A percentile compares a stretch with the other conserved stretches of the same genome.
Evolutionary conservation across 192 early-diverging fungal genomes (phyloP).

Genomic region (Spizellomyces sp.): DNA sequence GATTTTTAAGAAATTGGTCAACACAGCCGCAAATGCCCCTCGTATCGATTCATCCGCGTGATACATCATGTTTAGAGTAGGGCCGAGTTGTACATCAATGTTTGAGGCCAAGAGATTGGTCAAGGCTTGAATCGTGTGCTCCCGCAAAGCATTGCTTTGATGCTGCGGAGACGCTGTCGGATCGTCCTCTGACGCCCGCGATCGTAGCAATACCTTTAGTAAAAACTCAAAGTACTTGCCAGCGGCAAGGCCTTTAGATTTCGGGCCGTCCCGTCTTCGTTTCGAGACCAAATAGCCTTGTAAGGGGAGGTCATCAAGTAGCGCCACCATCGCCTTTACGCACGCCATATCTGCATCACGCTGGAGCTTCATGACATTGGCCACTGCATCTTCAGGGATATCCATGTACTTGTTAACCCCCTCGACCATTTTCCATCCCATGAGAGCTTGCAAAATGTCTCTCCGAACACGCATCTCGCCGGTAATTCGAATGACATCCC

Average conservation of each 20-base stretch:
- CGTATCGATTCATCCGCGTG: conserved; percentile 89
- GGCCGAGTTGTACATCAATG: conserved; percentile 89
- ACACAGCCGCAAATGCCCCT: conserved; percentile 88
- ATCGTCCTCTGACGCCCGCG: conserved; percentile 7
- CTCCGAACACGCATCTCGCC: conserved; percentile 77
- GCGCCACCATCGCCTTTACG: conserved; percentile 71
- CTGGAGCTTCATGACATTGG: conserved; percentile 55
- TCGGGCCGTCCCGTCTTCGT: conserved; percentile 23
- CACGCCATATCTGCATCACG: conserved; percentile 77
- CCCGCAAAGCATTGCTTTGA: conserved; percentile 62
- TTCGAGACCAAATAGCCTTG: conserved; percentile 49
- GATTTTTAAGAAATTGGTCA: conserved; percentile 87
- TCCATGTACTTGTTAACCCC: conserved; percentile 16
- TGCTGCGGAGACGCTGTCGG: not conserved
- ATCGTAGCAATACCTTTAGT: conserved; percentile 64
- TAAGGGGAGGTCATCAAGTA: conserved; percentile 72
- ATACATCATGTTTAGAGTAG: conserved; percentile 86
- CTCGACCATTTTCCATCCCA: conserved; percentile 65
- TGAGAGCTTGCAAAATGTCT: conserved; percentile 68
- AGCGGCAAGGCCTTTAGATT: conserved; percentile 68
- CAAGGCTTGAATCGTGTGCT: conserved; percentile 85
- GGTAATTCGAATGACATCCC: conserved; percentile 70
- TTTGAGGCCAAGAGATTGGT: conserved; percentile 91
- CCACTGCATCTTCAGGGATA: conserved; percentile 5
- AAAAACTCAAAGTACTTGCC: conserved; percentile 79